phyloP scores from a whole-genome alignment of 2,329 filamentous ascomycete genomes.

The Nigrospora osmanthi region DNA sequence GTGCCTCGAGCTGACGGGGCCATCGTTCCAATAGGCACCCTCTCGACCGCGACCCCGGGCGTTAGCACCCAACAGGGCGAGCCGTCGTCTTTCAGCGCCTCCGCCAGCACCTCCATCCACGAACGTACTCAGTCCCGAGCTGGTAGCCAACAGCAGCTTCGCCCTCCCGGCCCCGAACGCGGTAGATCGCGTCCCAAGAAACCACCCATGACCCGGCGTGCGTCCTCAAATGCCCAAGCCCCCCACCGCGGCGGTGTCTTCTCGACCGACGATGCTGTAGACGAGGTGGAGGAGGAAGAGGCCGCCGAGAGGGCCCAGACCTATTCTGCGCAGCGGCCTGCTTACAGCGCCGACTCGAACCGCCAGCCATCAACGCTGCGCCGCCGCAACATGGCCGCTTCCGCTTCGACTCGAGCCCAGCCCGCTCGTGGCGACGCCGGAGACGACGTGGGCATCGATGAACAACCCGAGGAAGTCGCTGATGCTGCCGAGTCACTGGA shows the following conservation, averaged over 20 bases:
- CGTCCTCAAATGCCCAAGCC: constrained; percentile 62
- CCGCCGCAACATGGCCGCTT: constrained; percentile 23
- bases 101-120: constrained; percentile 25
- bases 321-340: constrained; percentile 20
- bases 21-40: constrained; percentile 19
- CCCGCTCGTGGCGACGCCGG: constrained; percentile 24
- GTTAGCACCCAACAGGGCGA: constrained; percentile 7
- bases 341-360: constrained; percentile 16
- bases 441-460: constrained; percentile 21
- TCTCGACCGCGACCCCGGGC: constrained; percentile 22
- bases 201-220: constrained; percentile 63
- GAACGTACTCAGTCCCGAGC: constrained; percentile 30
- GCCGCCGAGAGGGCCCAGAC: constrained; percentile 34
- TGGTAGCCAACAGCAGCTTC: constrained; percentile 25
- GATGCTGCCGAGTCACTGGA: constrained; percentile 27
- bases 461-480: constrained; percentile 15
- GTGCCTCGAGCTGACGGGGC: constrained; percentile 11
- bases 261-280: constrained; percentile 80
- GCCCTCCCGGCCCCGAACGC: constrained; percentile 38
- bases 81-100: neutral
- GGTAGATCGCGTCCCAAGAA: constrained; percentile 55
- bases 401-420: constrained; percentile 32
- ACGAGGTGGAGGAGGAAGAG: constrained; percentile 69
- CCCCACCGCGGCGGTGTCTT: constrained; percentile 81
- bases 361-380: constrained; percentile 29